These are phyloP conservation scores for Chlamydomonas reinhardtii DNA, from an alignment of 163 green algal genomes.

Conservation along the genomic window DNA sequence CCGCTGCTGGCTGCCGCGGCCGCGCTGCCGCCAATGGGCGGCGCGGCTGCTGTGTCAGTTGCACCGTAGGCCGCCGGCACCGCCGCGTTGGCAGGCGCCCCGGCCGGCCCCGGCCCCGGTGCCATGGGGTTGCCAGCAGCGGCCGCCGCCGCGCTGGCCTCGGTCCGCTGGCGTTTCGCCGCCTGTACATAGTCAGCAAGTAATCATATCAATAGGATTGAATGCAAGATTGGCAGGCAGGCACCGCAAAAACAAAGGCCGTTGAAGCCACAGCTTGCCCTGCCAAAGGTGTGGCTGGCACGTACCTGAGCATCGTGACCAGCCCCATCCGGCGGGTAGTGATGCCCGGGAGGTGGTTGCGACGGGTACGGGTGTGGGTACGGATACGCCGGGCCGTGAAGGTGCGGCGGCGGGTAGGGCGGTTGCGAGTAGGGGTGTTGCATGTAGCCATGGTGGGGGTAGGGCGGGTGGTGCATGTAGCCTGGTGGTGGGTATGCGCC, in stretches of 20 bases:
- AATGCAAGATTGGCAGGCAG: no score
- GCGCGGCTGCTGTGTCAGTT: neutral
- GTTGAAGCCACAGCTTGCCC: no score
- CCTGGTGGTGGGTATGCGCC: no score
- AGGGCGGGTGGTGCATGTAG: no score
- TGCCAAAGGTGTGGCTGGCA: no score
- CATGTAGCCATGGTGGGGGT: neutral
- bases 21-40: neutral
- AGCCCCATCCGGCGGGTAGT: no score
- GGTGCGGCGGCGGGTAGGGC: neutral
- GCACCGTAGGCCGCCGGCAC: neutral
- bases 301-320: no score
- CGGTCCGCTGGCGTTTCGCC: neutral
- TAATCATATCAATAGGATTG: no score
- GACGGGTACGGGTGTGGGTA: neutral
- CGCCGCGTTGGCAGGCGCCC: neutral
- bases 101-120: neutral
- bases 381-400: neutral
- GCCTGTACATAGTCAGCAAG: neutral
- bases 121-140: neutral
- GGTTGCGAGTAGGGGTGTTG: neutral
- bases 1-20: conserved; percentile 17
- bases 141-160: neutral
- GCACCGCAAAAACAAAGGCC: no score
- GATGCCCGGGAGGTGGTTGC: neutral